These are phyloP conservation scores for Plasmodium gallinaceum DNA, from an alignment of 169 alveolate species.

Conservation along the genomic window DNA sequence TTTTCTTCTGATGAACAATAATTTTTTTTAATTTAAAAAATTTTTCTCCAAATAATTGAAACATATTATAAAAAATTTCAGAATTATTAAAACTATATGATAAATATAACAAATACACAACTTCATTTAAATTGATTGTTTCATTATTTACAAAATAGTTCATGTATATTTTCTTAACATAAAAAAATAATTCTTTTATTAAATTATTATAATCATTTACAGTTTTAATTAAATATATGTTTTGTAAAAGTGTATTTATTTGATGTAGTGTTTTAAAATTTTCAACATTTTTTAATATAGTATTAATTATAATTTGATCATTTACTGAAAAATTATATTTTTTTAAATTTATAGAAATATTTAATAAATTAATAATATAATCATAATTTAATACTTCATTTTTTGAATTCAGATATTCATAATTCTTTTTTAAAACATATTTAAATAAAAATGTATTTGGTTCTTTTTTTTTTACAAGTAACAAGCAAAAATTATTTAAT, in stretches of 20 bases:
- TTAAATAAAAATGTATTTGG: constrained; percentile 52
- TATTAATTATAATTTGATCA: constrained; percentile 21
- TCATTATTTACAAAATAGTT: constrained; percentile 20
- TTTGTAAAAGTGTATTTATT: constrained; percentile 22
- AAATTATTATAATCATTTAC: constrained; percentile 16
- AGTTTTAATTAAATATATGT: constrained; percentile 9
- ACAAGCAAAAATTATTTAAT: constrained; percentile 55
- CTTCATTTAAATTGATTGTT: constrained; percentile 21
- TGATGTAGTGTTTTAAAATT: constrained; percentile 33
- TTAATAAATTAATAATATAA: constrained; percentile 32
- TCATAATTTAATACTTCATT: constrained; percentile 5
- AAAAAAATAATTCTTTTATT: not conserved
- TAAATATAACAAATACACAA: constrained; percentile 44
- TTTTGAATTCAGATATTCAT: constrained; percentile 26
- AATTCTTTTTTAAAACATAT: constrained; percentile 30
- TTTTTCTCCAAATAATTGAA: constrained; percentile 11
- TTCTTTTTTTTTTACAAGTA: constrained; percentile 47
- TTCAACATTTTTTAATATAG: constrained; percentile 24
- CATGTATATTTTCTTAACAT: not conserved
- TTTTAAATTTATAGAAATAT: constrained; percentile 15
- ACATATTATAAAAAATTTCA: constrained; percentile 22
- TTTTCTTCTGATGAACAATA: constrained; percentile 11
- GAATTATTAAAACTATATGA: constrained; percentile 15
- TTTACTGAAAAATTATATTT: constrained; percentile 51
- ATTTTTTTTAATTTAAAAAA: constrained; percentile 13